phyloP scores from a whole-genome alignment of 2,329 filamentous ascomycete species.

The Magnaporthiopsis poae region DNA sequence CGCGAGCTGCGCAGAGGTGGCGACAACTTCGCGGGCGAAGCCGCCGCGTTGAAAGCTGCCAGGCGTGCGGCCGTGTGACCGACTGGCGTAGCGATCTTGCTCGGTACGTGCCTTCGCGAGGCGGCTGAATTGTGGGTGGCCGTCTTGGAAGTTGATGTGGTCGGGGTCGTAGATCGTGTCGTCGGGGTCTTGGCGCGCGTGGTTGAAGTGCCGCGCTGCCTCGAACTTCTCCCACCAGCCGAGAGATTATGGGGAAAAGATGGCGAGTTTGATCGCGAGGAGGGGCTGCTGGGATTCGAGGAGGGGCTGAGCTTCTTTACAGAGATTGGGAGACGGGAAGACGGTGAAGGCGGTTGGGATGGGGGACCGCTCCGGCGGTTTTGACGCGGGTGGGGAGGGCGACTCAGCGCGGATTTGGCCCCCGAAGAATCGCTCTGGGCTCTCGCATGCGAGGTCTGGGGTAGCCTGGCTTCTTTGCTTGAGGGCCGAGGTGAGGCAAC shows the following conservation, averaged over 20 bases:
- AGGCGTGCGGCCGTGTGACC: slow-evolving; percentile 42
- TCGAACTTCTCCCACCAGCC: slow-evolving; percentile 30
- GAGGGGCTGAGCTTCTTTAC: slow-evolving; percentile 32
- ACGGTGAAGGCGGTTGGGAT: slow-evolving; percentile 19
- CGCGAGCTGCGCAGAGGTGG: slow-evolving; percentile 72
- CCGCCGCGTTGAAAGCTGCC: slow-evolving; percentile 64
- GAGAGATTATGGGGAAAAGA: slow-evolving; percentile 33
- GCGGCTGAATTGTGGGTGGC: slow-evolving; percentile 24
- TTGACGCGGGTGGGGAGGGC: slow-evolving; percentile 1
- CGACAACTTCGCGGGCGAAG: slow-evolving; percentile 61
- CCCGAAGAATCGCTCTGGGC: slow-evolving; percentile 49
- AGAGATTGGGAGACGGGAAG: slow-evolving; percentile 29
- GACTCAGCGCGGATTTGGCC: not conserved
- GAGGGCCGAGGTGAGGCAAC: slow-evolving; percentile 19
- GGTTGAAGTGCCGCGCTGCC: slow-evolving; percentile 23
- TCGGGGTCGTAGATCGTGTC: slow-evolving; percentile 19
- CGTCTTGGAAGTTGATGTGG: slow-evolving; percentile 29
- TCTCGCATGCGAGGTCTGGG: slow-evolving; percentile 33
- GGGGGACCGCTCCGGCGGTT: slow-evolving; percentile 5
- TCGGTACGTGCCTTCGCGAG: slow-evolving; percentile 29
- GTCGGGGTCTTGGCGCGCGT: slow-evolving; percentile 31
- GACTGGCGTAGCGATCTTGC: slow-evolving; percentile 33
- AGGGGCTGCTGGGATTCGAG: slow-evolving; percentile 38
- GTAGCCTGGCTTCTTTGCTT: slow-evolving; percentile 14
- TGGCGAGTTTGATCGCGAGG: slow-evolving; percentile 49